Conservation (phyloP, 148 eudicot species). For the Camellia granthamiana region DNA sequence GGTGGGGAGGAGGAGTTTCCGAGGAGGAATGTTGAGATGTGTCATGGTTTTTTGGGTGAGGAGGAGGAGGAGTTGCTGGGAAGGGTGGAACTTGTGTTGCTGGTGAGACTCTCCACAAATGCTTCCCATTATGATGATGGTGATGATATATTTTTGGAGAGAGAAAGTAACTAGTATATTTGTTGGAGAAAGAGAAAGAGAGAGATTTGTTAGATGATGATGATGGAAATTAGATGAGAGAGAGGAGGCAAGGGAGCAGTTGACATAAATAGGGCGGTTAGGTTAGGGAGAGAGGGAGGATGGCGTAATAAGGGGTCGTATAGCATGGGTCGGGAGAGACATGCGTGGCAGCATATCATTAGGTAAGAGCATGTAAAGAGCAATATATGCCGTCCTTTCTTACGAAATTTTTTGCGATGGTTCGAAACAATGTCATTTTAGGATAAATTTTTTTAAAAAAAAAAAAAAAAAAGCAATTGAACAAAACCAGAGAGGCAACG, state of each 20-base stretch:
- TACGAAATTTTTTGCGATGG: too few species aligned
- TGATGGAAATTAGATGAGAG: neutral
- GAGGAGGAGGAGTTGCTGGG: conserved; percentile 38
- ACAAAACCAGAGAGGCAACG: too few species aligned
- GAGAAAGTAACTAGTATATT: neutral
- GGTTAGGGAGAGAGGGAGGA: neutral
- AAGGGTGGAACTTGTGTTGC: conserved; percentile 42
- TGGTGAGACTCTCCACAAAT: conserved; percentile 33
- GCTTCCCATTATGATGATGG: conserved; percentile 33
- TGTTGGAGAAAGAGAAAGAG: neutral
- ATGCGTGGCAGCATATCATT: conserved; percentile 63
- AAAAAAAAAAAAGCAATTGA: too few species aligned
- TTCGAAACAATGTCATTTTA: too few species aligned
- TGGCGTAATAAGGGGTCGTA: conserved; percentile 24
- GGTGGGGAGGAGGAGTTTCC: conserved; percentile 40
- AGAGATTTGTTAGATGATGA: too few species aligned
- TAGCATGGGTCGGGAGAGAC: conserved; percentile 31
- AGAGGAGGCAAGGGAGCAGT: conserved; percentile 5
- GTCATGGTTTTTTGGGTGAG: conserved; percentile 36
- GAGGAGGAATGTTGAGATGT: conserved; percentile 69
- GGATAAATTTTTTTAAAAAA: too few species aligned
- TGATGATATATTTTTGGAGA: neutral
- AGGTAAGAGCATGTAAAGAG: conserved; percentile 48
- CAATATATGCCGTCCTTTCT: too few species aligned
- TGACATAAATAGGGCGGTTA: conserved; percentile 14